Conservation (phyloP, 306 rosid genomes). For the Cucurbita moschata region DNA sequence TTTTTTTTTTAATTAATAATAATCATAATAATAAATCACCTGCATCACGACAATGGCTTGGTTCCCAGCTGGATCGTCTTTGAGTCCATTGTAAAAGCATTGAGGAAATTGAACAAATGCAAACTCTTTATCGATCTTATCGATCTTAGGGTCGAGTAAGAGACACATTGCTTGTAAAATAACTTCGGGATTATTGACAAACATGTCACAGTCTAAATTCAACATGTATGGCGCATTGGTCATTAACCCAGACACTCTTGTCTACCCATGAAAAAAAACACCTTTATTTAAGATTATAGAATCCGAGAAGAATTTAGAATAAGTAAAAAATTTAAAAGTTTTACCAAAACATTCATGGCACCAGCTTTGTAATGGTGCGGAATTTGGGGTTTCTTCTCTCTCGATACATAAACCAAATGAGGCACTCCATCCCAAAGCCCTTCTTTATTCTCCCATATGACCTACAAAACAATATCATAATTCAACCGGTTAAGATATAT, state of each 20-base stretch:
- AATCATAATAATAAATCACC: constrained; percentile 8
- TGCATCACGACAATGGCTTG: not conserved
- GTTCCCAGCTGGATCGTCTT: constrained; percentile 62
- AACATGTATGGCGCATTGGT: constrained; percentile 54
- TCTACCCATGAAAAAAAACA: not conserved
- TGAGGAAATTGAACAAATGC: constrained; percentile 56
- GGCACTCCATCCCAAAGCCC: constrained; percentile 26
- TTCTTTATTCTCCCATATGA: constrained; percentile 47
- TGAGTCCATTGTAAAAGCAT: constrained; percentile 21
- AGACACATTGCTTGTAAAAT: constrained; percentile 32
- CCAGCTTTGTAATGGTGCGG: constrained; percentile 70
- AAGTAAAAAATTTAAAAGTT: not conserved
- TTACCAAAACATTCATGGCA: constrained; percentile 55
- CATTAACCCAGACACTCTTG: constrained; percentile 31
- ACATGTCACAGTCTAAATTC: constrained; percentile 70
- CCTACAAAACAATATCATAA: not conserved
- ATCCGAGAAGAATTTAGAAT: not conserved
- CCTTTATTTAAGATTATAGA: too few relatives aligned
- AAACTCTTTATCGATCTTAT: constrained; percentile 29
- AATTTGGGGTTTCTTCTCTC: constrained; percentile 43
- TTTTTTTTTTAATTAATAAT: too few relatives aligned
- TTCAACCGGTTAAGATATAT: too few relatives aligned
- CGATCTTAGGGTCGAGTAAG: constrained; percentile 22
- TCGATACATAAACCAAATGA: constrained; percentile 40
- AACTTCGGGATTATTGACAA: constrained; percentile 35